These are phyloP conservation scores for Suillus sp. DNA, from an alignment of 768 basidiomycete species.

Conservation along the genomic window DNA sequence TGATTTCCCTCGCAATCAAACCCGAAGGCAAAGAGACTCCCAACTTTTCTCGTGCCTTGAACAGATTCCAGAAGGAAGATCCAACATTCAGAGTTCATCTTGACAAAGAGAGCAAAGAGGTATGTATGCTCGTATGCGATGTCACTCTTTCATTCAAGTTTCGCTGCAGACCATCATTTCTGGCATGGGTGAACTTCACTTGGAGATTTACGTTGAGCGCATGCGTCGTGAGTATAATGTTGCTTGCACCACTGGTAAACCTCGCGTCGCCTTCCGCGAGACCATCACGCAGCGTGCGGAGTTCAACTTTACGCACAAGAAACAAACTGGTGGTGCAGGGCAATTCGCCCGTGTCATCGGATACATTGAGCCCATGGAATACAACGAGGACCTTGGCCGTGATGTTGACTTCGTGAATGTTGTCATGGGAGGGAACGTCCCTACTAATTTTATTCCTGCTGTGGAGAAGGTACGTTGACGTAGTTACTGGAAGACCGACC, in stretches of 20 bases:
- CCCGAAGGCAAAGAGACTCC: constrained; percentile 91
- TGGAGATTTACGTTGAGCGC: constrained; percentile 98
- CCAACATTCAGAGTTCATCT: constrained; percentile 98
- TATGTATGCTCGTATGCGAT: constrained; percentile 44
- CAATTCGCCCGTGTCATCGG: constrained; percentile 95
- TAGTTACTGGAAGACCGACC: not conserved
- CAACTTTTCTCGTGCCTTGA: constrained; percentile 94
- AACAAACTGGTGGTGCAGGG: constrained; percentile 96
- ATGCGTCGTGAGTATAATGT: constrained; percentile 98
- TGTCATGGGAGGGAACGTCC: constrained; percentile 92
- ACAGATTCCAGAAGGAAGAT: constrained; percentile 98
- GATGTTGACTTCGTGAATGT: constrained; percentile 82
- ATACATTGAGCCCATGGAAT: constrained; percentile 85
- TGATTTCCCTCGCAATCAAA: constrained; percentile 93
- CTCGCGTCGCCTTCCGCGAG: constrained; percentile 95
- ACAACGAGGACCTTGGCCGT: constrained; percentile 74
- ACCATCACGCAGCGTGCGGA: constrained; percentile 81
- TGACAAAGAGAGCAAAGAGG: constrained; percentile 93
- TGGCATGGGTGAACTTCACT: constrained; percentile 98
- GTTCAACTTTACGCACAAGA: constrained; percentile 95
- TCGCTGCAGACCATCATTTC: constrained; percentile 88
- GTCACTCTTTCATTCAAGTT: constrained; percentile 8
- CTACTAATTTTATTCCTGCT: constrained; percentile 89
- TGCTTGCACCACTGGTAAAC: constrained; percentile 91
- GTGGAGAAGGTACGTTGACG: constrained; percentile 75